Evolutionary conservation across 306 rosid species (phyloP), one percentile per base, ranked within the genome.

Genomic region (Corylus americana): DNA sequence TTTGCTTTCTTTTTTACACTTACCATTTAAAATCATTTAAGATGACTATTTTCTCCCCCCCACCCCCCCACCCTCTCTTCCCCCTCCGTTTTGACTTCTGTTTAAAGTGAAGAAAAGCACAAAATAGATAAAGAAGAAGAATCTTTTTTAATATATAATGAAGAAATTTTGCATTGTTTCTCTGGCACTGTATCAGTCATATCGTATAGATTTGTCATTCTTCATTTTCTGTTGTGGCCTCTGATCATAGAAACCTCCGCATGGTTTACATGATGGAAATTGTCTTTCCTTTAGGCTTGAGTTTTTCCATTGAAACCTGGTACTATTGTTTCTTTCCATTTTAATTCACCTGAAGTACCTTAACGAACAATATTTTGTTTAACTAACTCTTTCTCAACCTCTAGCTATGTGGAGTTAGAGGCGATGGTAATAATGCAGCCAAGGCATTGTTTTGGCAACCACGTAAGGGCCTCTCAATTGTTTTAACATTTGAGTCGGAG

Each of bases 391-490:
- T 71, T 75, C 50, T 37, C 10, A n/a, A 12, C 64, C 77, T 77
- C 48, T 54, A 94, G 98, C 81, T 95, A 54, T 95, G 98, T 22
- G 98, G 98, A 59, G 89, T 82, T 71, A 87, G 98, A 90, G 83
- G 90, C 5, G 92, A 85, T 68, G 50, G 49, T 58, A 75, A 78
- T 27, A 87, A 86, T 29, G 93, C 86, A 66, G 89, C 91, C 2
- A 95, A 90, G 90, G 80, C 91, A 14, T 69, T 91, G 80, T 95
- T 89, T 85, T 95, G 98, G 98, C 98, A 92, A 87, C 87, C 97
- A 25, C 90, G 98, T 83, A 92, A 89, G 85, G 97, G 98, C 62
- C 90, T 91, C 47, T 92, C 97, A 2, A 92, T 84, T 64, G 91
- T 91, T 47, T 85, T 95, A 80, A 90, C 89, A 45, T 95, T 92